Evolutionary conservation across 2,329 filamentous ascomycete species (phyloP).

Genomic region (Pseudomassariella vexata): DNA sequence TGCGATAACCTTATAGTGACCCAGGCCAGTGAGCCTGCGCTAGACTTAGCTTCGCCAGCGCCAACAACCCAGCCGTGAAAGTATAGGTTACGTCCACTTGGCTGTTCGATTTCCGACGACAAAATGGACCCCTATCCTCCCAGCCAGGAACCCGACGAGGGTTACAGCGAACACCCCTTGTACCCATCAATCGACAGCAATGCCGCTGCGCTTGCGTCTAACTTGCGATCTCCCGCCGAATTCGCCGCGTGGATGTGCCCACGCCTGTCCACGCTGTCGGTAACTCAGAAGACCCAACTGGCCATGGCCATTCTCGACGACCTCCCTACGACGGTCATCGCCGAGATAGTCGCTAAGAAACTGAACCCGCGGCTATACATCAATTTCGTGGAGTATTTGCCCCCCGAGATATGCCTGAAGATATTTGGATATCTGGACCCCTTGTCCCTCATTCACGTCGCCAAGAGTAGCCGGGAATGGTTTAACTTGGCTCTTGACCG

Average conservation of each 20-base stretch:
- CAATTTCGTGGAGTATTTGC: slow-evolving; percentile 81
- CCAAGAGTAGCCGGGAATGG: slow-evolving; percentile 76
- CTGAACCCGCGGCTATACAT: slow-evolving; percentile 83
- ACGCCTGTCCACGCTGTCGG: slow-evolving; percentile 43
- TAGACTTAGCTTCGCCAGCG: too few species aligned
- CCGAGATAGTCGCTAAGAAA: slow-evolving; percentile 67
- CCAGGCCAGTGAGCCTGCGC: too few species aligned
- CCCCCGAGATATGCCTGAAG: slow-evolving; percentile 84
- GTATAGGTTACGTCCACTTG: too few species aligned
- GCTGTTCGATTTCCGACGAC: too few species aligned
- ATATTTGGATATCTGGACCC: slow-evolving; percentile 84
- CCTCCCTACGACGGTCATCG: slow-evolving; percentile 73
- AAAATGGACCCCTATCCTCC: slow-evolving; percentile 43
- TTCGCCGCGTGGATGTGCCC: slow-evolving; percentile 44
- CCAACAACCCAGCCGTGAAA: too few species aligned
- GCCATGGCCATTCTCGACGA: slow-evolving; percentile 73
- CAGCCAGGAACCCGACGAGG: slow-evolving; percentile 67
- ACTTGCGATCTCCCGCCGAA: slow-evolving; percentile 33
- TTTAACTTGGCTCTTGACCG: slow-evolving; percentile 74
- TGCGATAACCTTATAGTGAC: too few species aligned
- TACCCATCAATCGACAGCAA: slow-evolving; percentile 32
- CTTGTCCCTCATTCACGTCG: slow-evolving; percentile 71
- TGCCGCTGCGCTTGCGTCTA: slow-evolving; percentile 25
- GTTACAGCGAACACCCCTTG: slow-evolving; percentile 74
- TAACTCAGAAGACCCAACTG: slow-evolving; percentile 53